Percentiles rank a stretch among this genome's conserved stretches.
These are phyloP conservation scores for Coleophoma crateriformis DNA, from an alignment of 2,329 filamentous ascomycete genomes.

Conservation along the genomic window DNA sequence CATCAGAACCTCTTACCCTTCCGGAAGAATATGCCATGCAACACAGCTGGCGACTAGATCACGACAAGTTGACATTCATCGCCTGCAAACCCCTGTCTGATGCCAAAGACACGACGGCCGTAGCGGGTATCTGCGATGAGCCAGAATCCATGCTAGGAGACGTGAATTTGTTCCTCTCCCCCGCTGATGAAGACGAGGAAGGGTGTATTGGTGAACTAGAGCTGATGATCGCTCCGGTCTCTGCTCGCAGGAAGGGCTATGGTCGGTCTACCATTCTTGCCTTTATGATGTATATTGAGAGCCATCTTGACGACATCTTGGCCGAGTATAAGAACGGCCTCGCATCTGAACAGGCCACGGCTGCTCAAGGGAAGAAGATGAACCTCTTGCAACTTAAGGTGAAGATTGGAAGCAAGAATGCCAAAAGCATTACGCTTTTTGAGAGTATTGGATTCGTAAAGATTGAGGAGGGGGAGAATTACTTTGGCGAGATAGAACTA, in stretches of 20 bases:
- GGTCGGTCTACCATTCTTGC: slow-evolving; percentile 60
- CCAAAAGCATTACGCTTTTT: slow-evolving; percentile 52
- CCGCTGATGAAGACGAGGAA: slow-evolving; percentile 38
- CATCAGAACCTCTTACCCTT: slow-evolving; percentile 77
- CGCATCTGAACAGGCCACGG: background rate
- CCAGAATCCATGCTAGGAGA: slow-evolving; percentile 63
- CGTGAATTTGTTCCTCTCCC: slow-evolving; percentile 74
- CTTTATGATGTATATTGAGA: slow-evolving; percentile 64
- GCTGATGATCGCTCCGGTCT: slow-evolving; percentile 71
- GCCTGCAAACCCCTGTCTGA: slow-evolving; percentile 42
- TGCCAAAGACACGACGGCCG: background rate
- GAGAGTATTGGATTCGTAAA: slow-evolving; percentile 52
- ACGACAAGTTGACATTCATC: slow-evolving; percentile 92
- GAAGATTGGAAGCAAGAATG: slow-evolving; percentile 55
- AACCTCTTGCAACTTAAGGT: slow-evolving; percentile 43
- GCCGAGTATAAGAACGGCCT: slow-evolving; percentile 39
- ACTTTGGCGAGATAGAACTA: slow-evolving; percentile 64
- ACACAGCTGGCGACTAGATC: slow-evolving; percentile 72
- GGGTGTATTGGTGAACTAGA: slow-evolving; percentile 66
- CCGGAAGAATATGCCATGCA: slow-evolving; percentile 89
- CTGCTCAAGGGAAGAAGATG: slow-evolving; percentile 8
- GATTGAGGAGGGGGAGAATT: slow-evolving; percentile 43
- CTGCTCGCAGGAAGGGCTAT: slow-evolving; percentile 54
- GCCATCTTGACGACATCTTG: slow-evolving; percentile 48
- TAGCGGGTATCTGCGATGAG: slow-evolving; percentile 38